Evolutionary conservation across 2,329 filamentous ascomycete genomes (phyloP).

Genomic region (Ilyonectria destructans): DNA sequence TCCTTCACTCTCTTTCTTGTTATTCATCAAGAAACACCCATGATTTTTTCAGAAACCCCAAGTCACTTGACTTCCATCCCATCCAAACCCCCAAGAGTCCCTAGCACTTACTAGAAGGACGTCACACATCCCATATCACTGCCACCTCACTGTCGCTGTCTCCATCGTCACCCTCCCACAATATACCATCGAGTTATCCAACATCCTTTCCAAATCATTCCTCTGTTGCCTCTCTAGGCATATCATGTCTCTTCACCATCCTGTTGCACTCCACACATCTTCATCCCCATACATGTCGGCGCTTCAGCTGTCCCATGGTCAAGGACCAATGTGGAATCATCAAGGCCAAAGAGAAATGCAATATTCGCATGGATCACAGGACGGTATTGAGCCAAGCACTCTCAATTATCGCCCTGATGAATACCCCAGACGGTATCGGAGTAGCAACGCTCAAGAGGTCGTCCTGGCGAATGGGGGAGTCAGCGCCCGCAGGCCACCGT

Average conservation of each 20-base stretch:
- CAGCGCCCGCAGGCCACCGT: constrained; percentile 10
- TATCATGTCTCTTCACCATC: constrained; percentile 31
- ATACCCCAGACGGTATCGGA: neutral
- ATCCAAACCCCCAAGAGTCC: constrained; percentile 23
- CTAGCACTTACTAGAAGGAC: constrained; percentile 22
- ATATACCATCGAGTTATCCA: neutral
- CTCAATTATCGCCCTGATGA: neutral
- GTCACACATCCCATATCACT: neutral
- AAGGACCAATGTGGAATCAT: constrained; percentile 10
- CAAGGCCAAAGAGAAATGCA: constrained; percentile 3
- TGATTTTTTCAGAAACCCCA: constrained; percentile 17
- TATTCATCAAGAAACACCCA: constrained; percentile 35
- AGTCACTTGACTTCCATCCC: constrained; percentile 38
- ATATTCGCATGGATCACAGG: neutral
- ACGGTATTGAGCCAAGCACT: neutral
- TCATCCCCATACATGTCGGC: constrained; percentile 6
- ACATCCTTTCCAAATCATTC: neutral
- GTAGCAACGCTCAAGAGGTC: constrained; percentile 6
- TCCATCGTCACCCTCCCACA: neutral
- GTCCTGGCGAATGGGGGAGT: constrained; percentile 13
- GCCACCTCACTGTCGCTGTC: constrained; percentile 25
- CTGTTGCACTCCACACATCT: constrained; percentile 13
- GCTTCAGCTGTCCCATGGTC: constrained; percentile 11
- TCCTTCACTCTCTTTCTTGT: constrained; percentile 39
- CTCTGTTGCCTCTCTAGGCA: neutral